Evolutionary conservation across 2,329 filamentous ascomycete genomes (phyloP), one percentile per base, ranked within the genome.

Genomic region (Volutella citrinella): DNA sequence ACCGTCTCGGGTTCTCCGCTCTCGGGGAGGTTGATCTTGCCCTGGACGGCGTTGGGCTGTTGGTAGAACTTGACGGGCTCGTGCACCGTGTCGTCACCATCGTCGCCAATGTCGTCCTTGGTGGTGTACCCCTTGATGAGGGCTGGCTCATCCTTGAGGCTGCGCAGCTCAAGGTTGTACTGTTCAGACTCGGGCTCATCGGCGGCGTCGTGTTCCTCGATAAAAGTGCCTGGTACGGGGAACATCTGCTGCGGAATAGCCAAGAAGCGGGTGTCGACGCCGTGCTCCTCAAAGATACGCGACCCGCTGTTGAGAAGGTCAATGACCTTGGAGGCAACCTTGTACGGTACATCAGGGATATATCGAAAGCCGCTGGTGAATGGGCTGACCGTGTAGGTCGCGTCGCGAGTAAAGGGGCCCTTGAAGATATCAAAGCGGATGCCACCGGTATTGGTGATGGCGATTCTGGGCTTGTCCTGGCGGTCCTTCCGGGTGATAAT

Each of bases 341-440:
- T 66, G 56, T 89, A 94, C 0, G 90, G 87, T 5, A 98, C 85
- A 49, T 94, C 80, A 33, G 83, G 80, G 32, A 96, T 71, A 48
- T 81, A 88, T 17, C 74, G 71, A 59, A 96, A 84, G 2, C 76
- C 78, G 60, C 84, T 95, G 3, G 78, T 80, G 57, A 98, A 98
- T 0, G 93, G 93, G 8, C 86, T 94, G 18, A 97, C 74, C 23
- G 91, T 82, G 56, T 80, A 97, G 0, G 85, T 87, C 5, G 82
- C 84, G 57, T 98, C 93, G 23, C 80, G 79, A 1, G 93, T 97
- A 55, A 97, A 97, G 0, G 82, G 70, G 0, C 93, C 93, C 59
- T 91, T 80, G 71, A 96, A 95, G 42, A 98, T 86, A 59, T 98
- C 93, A 60, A 97, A 98, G 27, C 93, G 85, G 46, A 98, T 80